phyloP scores from a whole-genome alignment of 805 yeast species.

The Spathaspora arborariae region DNA sequence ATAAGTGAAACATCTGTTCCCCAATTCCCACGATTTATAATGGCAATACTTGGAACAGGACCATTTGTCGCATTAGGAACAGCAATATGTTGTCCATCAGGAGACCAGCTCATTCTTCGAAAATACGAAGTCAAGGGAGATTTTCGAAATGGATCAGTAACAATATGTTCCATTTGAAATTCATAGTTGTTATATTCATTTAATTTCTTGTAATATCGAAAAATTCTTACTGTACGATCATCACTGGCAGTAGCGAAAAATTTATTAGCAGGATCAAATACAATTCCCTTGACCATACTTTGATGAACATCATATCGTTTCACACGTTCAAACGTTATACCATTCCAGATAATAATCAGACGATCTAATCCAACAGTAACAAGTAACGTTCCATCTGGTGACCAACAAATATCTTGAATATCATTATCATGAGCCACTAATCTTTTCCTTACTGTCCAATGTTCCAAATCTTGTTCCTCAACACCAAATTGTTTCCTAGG shows the following conservation, averaged over 20 bases:
- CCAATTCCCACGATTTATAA: conserved; percentile 78
- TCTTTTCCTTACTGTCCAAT: conserved; percentile 91
- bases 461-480: conserved; percentile 67
- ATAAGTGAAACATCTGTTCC: conserved; percentile 68
- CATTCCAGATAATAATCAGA: conserved; percentile 91
- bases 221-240: conserved; percentile 85
- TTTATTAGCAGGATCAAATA: conserved; percentile 97
- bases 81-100: conserved; percentile 84
- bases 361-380: conserved; percentile 95
- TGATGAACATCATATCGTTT: conserved; percentile 90
- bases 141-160: conserved; percentile 78
- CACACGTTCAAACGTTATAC: conserved; percentile 83
- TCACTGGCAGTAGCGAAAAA: conserved; percentile 97
- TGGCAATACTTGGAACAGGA: conserved; percentile 69
- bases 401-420: conserved; percentile 97
- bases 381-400: conserved; percentile 85
- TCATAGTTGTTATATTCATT: conserved; percentile 62
- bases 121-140: conserved; percentile 93
- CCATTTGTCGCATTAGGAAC: conserved; percentile 86
- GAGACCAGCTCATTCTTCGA: conserved; percentile 83
- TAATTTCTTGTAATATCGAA: conserved; percentile 68
- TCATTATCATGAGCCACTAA: conserved; percentile 97
- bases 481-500: conserved; percentile 59
- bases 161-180: conserved; percentile 80
- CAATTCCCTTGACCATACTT: conserved; percentile 93